Percentiles rank a stretch among this genome's conserved stretches.
These are phyloP conservation scores for Penicillium sp. DNA, from an alignment of 2,329 filamentous ascomycete species.

Conservation along the genomic window DNA sequence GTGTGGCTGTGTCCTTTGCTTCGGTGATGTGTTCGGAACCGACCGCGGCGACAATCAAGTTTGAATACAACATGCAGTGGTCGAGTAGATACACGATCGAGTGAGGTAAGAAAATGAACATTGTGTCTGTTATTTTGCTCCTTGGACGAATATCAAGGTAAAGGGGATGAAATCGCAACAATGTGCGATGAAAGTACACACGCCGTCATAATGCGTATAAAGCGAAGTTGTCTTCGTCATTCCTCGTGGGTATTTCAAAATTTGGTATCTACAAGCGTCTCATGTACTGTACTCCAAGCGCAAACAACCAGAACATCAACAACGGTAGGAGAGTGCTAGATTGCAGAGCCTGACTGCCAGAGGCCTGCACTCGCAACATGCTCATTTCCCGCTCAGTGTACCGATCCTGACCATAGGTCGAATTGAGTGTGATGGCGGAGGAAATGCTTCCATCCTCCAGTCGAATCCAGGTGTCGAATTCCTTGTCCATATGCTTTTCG, in stretches of 20 bases:
- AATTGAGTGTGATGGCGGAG: slow-evolving; percentile 51
- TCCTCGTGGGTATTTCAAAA: not conserved
- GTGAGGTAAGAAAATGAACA: too few species aligned
- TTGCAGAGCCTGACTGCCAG: not conserved
- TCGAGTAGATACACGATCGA: too few species aligned
- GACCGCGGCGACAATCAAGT: too few species aligned
- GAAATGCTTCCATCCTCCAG: slow-evolving; percentile 52
- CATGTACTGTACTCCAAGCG: not conserved
- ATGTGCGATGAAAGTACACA: not conserved
- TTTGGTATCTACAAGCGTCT: not conserved
- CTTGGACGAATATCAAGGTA: too few species aligned
- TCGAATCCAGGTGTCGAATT: slow-evolving; percentile 56
- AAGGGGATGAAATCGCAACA: too few species aligned
- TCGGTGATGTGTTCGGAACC: too few species aligned
- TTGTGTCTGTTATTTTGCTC: too few species aligned
- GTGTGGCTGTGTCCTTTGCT: too few species aligned
- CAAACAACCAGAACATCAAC: not conserved
- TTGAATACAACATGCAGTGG: too few species aligned
- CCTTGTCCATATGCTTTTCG: slow-evolving; percentile 37
- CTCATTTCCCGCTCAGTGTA: slow-evolving; percentile 32
- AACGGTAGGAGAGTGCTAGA: not conserved
- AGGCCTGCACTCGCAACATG: not conserved
- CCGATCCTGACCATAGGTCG: slow-evolving; percentile 52
- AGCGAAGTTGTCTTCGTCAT: too few species aligned
- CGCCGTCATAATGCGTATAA: too few species aligned